Evolutionary conservation across 192 early-diverging fungal genomes (phyloP), one percentile per base, ranked within the genome.

Genomic region (Backusella parvicylindrica): DNA sequence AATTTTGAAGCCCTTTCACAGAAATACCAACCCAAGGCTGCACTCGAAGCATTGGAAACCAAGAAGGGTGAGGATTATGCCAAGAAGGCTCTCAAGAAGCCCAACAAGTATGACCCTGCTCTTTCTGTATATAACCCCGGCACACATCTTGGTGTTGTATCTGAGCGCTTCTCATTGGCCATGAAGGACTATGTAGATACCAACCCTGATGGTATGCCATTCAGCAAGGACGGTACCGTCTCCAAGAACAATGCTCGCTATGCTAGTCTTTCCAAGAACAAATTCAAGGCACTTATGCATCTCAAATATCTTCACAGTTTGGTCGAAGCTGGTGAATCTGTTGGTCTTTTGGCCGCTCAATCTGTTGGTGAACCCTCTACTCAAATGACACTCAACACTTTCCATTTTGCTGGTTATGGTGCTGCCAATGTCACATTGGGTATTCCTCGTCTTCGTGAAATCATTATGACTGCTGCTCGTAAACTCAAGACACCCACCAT

Each of bases 351-450:
- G 68, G 98, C 98, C 21, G 97, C 97, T 18, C 97, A 99, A 82
- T 91, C 91, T 79, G 93, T 99, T 71, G 98, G 98, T 60, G 98
- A 99, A 86, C 98, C 98, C 50, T 98, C 97, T 50, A 99, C 98
- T 16, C 98, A 99, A 80, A 99, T 99, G 98, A 99, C 98, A 43
- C 88, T 99, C 37, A 99, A 99, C 86, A 99, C 98, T 68, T 99
- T 99, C 94, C 98, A 99, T 87, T 95, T 98, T 85, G 95, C 95
- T 50, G 95, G 95, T 36, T 95, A 92, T 73, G 97, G 96, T 83
- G 96, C 96, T 73, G 96, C 95, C 80, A 99, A 99, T 90, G 98
- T 99, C 30, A 99, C 98, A 3, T 90, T 99, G 43, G 98, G 98
- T 91, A 99, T 99, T 73, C 98, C 98, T 43, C 97, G 98, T 89